Percentiles rank a stretch among this genome's conserved stretches.
Evolutionary conservation across 106 monocot genomes (phyloP).

Genomic region (Platanthera zijinensis): DNA sequence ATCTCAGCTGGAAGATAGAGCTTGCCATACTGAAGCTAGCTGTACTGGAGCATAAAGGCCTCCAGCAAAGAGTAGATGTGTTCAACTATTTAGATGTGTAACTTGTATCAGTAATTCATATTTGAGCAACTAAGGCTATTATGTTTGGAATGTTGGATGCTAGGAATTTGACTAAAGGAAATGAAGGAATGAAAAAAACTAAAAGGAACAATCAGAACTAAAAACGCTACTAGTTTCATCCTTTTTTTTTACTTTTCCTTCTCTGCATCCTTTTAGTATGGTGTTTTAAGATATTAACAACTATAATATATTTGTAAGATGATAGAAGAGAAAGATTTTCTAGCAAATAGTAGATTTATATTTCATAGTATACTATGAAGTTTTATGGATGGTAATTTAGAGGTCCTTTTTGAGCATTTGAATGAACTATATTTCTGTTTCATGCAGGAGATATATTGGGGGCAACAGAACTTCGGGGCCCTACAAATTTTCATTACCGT

Average conservation of each 20-base stretch:
- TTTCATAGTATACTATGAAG: not conserved
- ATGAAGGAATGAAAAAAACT: not conserved
- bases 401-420: not conserved
- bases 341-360: not conserved
- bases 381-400: not conserved
- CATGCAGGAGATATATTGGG: slow-evolving; percentile 43
- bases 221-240: not conserved
- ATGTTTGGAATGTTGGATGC: no score
- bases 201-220: not conserved
- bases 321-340: not conserved
- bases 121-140: no score
- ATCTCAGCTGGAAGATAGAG: no score
- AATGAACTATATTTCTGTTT: slow-evolving; percentile 6
- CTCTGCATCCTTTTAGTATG: not conserved
- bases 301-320: not conserved
- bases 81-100: no score
- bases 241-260: not conserved
- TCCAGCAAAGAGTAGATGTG: no score
- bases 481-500: slow-evolving; percentile 37
- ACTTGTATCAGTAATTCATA: no score
- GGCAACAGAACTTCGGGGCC: slow-evolving; percentile 55
- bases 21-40: no score
- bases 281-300: not conserved
- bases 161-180: no score
- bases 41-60: no score